These are phyloP conservation scores for Herpetomonas tarakana DNA, from an alignment of 208 protist species.

Conservation along the genomic window DNA sequence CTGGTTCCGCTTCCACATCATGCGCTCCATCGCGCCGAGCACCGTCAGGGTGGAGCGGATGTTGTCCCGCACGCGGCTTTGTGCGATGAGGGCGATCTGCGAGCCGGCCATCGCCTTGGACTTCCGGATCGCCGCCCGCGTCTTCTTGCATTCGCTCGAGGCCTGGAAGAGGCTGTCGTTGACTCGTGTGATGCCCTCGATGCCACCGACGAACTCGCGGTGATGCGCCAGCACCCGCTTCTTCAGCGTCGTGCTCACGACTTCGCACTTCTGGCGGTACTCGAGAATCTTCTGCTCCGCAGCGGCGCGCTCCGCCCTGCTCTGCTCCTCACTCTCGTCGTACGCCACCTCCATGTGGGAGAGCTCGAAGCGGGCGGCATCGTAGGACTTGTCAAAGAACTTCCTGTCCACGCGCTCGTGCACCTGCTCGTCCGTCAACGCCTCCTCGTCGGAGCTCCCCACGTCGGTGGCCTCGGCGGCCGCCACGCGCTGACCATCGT, in stretches of 20 bases:
- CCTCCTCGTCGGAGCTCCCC: constrained; percentile 68
- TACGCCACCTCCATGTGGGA: constrained; percentile 58
- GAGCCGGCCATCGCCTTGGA: constrained; percentile 49
- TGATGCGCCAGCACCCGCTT: constrained; percentile 71
- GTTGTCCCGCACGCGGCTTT: constrained; percentile 52
- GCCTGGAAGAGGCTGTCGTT: constrained; percentile 79
- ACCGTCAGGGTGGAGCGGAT: constrained; percentile 38
- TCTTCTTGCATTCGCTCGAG: constrained; percentile 83
- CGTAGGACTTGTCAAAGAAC: constrained; percentile 81
- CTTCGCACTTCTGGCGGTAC: constrained; percentile 56
- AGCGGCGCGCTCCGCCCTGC: constrained; percentile 45
- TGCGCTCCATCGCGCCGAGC: constrained; percentile 59
- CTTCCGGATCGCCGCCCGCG: constrained; percentile 53
- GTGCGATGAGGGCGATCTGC: constrained; percentile 52
- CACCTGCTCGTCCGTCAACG: constrained; percentile 79
- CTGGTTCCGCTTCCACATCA: constrained; percentile 54
- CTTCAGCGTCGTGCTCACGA: constrained; percentile 84
- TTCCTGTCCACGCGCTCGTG: constrained; percentile 80
- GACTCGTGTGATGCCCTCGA: constrained; percentile 63
- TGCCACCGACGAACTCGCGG: constrained; percentile 66
- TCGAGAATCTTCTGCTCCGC: constrained; percentile 57
- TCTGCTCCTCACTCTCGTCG: constrained; percentile 43
- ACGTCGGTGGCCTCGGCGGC: constrained; percentile 38
- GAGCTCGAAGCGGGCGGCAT: constrained; percentile 69
- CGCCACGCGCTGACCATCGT: constrained; percentile 21